Evolutionary conservation across 2,329 filamentous ascomycete species (phyloP).

Genomic region (Clonostachys rhizophaga): DNA sequence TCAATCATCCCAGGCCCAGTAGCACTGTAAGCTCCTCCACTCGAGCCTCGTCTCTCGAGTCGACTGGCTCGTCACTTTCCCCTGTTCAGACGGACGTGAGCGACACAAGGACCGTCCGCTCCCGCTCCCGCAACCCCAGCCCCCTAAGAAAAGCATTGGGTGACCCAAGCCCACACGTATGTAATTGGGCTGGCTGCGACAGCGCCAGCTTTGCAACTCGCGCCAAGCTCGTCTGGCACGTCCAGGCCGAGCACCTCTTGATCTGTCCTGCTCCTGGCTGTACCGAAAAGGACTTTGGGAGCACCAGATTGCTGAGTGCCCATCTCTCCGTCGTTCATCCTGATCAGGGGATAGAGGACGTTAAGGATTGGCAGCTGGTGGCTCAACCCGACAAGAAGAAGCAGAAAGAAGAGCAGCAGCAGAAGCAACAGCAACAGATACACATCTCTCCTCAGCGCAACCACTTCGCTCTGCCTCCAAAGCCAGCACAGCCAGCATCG

Average conservation of each 20-base stretch:
- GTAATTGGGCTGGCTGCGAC: slow-evolving; percentile 32
- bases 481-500: background rate
- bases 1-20: too few species aligned
- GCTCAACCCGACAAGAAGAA: background rate
- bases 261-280: slow-evolving; percentile 33
- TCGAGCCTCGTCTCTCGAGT: background rate
- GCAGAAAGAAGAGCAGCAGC: background rate
- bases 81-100: too few species aligned
- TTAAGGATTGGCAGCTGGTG: slow-evolving; percentile 19
- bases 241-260: slow-evolving; percentile 36
- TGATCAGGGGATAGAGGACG: slow-evolving; percentile 7
- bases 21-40: background rate
- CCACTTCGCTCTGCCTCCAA: too few species aligned
- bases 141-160: too few species aligned
- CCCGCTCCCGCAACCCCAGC: too few species aligned
- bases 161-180: slow-evolving; percentile 6
- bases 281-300: slow-evolving; percentile 26
- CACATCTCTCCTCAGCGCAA: too few species aligned
- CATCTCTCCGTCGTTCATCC: slow-evolving; percentile 30
- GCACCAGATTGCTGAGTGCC: slow-evolving; percentile 22
- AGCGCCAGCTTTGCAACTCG: slow-evolving; percentile 26
- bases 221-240: slow-evolving; percentile 33
- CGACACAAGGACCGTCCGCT: too few species aligned
- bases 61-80: too few species aligned
- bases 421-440: background rate